A percentile compares a stretch with the other conserved stretches of the same genome.
Evolutionary conservation across 495 filamentous ascomycete genomes (phyloP).

Genomic region (Xylaria bambusicola): DNA sequence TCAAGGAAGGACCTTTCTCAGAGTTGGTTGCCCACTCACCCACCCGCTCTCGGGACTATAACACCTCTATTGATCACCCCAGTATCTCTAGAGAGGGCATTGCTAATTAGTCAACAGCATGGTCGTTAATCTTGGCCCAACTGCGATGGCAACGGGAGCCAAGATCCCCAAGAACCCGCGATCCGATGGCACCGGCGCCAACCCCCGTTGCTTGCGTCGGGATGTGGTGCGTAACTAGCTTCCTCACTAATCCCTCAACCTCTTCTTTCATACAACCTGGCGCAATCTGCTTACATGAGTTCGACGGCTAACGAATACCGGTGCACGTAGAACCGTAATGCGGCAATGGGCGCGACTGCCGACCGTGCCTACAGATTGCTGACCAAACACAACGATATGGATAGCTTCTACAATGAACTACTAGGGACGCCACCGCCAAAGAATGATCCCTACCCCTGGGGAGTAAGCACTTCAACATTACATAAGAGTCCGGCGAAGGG

Average conservation of each 20-base stretch:
- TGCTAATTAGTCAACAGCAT: conserved; percentile 26
- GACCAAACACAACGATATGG: conserved; percentile 46
- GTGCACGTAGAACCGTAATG: conserved; percentile 54
- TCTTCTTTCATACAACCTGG: background rate
- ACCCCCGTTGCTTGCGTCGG: conserved; percentile 44
- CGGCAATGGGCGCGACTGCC: conserved; percentile 51
- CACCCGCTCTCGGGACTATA: too few species aligned
- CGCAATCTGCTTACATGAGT: background rate
- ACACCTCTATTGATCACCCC: background rate
- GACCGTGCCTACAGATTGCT: conserved; percentile 51
- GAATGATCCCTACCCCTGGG: conserved; percentile 42
- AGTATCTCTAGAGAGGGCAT: background rate
- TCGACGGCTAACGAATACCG: background rate
- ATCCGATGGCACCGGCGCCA: conserved; percentile 34
- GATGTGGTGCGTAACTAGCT: background rate
- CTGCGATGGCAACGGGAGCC: conserved; percentile 33
- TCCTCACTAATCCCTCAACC: too few species aligned
- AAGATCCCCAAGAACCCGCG: conserved; percentile 38
- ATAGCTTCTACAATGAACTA: conserved; percentile 54
- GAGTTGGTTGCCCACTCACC: conserved; percentile 30
- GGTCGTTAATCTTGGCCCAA: conserved; percentile 44
- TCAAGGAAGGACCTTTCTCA: conserved; percentile 58
- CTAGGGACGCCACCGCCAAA: conserved; percentile 45
- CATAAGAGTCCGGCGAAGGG: background rate
- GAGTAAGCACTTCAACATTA: conserved; percentile 28